phyloP scores from a whole-genome alignment of 345 rosid species.

The Hypericum androsaemum region DNA sequence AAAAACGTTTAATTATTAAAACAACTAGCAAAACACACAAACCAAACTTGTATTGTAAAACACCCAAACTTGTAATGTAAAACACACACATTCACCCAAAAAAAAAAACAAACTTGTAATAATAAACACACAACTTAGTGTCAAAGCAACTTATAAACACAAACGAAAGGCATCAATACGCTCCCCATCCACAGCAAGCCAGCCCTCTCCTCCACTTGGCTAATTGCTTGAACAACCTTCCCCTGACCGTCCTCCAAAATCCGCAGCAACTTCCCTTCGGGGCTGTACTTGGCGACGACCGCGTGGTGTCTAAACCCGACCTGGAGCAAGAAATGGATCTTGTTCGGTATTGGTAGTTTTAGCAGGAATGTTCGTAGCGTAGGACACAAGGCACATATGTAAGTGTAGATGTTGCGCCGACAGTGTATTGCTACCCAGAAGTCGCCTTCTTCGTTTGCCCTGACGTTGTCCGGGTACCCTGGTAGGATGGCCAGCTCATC shows the following conservation, averaged over 20 bases:
- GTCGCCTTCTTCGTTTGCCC: constrained; percentile 67
- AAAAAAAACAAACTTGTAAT: no score
- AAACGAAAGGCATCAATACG: constrained; percentile 78
- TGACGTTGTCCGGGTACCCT: constrained; percentile 73
- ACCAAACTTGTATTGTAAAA: no score
- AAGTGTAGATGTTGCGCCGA: constrained; percentile 31
- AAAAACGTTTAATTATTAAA: no score
- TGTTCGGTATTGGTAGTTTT: constrained; percentile 59
- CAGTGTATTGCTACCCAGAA: constrained; percentile 87
- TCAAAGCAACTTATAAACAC: constrained; percentile 44
- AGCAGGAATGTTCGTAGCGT: constrained; percentile 43
- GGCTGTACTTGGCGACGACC: constrained; percentile 51
- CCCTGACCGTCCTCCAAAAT: constrained; percentile 71
- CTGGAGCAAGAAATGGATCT: constrained; percentile 41
- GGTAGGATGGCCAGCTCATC: constrained; percentile 68
- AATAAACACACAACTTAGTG: no score
- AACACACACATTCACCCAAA: no score
- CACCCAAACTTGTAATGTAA: no score
- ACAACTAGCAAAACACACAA: no score
- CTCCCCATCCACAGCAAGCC: constrained; percentile 95
- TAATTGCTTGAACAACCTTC: constrained; percentile 60
- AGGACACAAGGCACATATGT: constrained; percentile 32
- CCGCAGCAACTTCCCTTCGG: constrained; percentile 62
- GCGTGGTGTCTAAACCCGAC: constrained; percentile 47
- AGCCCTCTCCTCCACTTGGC: constrained; percentile 84